Evolutionary conservation across 306 rosid genomes (phyloP), one percentile per base, ranked within the genome.

Genomic region (Glycine soja): DNA sequence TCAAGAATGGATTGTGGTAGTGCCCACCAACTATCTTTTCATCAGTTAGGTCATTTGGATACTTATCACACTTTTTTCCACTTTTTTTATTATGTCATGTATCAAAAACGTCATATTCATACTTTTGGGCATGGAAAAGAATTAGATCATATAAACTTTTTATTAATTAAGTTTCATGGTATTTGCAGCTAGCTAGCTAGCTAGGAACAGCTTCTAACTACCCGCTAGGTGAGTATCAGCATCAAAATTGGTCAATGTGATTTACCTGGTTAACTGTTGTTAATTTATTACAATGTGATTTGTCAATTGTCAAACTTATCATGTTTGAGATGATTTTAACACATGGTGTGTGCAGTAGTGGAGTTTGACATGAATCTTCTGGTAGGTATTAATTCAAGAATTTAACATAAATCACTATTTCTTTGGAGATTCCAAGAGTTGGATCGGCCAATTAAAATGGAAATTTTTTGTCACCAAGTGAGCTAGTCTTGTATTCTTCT

Each of bases 1-100:
- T 78, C 86, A 59, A 72, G 47, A 32, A 80, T 67, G 73, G 66
- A 36, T 63, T 43, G 87, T 18, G 82, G 52, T 51, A 74, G 72
- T 61, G 19, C 80, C 87, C 87, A 78, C 82, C 77, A 42, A 11
- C 87, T 38, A 15, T 84, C 86, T 19, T 45, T 81, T 84, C 30
- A 24, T 24, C 54, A 0, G 70, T 69, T 81, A 61, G 90, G 86
- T 87, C 87, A 84, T 59, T 62, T 62, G 16, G 70, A 30, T 67
- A 15, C 64, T 73, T 56, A 68, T 77, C 71, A 73, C 71, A 53
- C 77, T 61, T 75, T 50, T 71, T 40, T 72, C 70, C 32, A 36
- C 40, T 36, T 15, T 53, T 75, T 61, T 40, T 63, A 32, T 75
- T 4, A 48, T 78, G 61, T 75, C 59, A 19, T 80, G 73, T 16